phyloP scores from a whole-genome alignment of 352 stramenopile genomes.

The Pythium aristosporum region DNA sequence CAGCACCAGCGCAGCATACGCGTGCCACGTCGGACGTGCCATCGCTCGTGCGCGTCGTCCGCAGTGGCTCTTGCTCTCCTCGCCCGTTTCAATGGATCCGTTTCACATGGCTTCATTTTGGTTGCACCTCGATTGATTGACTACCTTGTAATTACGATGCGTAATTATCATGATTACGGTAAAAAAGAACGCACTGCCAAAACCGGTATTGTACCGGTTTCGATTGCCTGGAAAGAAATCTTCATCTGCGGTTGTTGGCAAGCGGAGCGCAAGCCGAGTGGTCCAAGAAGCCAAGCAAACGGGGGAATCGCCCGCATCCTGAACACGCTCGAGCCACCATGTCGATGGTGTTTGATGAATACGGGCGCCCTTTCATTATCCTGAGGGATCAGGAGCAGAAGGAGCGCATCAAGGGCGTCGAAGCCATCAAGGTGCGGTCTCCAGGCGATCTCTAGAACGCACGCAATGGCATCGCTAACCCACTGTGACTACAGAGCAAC shows the following conservation, averaged over 20 bases:
- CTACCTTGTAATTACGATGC: constrained; percentile 14
- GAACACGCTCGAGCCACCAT: constrained; percentile 41
- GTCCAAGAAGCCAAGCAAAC: constrained; percentile 1
- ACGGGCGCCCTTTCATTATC: constrained; percentile 99
- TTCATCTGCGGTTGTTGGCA: constrained; percentile 31
- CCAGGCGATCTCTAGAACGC: constrained; percentile 7
- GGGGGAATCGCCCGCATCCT: background rate
- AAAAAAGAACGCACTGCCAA: constrained; percentile 6
- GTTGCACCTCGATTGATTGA: constrained; percentile 7
- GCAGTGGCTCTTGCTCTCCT: background rate
- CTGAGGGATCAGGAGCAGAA: constrained; percentile 99
- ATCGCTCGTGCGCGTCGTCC: background rate
- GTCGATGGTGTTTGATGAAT: constrained; percentile 98
- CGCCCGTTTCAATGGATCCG: background rate
- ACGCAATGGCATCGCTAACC: background rate
- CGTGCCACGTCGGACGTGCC: background rate
- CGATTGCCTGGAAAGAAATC: constrained; percentile 28
- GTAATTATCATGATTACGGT: background rate
- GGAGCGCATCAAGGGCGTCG: constrained; percentile 97
- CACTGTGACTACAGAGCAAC: constrained; percentile 87
- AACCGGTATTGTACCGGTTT: constrained; percentile 26
- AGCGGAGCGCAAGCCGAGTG: constrained; percentile 21
- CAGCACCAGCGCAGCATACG: constrained; percentile 2
- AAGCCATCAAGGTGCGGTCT: constrained; percentile 93
- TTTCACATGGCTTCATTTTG: constrained; percentile 27